Base-by-base conservation (phyloP, 768 basidiomycete species). In the Xanthoconium purpureum region DNA sequence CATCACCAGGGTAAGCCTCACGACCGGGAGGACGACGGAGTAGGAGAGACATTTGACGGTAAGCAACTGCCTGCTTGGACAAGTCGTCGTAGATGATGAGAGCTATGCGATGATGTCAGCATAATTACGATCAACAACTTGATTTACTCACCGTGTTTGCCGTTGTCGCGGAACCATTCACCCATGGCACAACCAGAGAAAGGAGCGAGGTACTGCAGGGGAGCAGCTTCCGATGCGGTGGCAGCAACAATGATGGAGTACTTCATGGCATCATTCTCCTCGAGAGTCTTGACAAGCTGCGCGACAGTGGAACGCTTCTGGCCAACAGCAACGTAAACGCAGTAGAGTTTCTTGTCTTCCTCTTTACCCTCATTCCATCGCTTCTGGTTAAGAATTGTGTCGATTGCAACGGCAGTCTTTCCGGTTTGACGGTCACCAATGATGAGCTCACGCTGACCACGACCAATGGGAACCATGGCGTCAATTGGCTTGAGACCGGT, bases 161-260 rank as follows among this genome's bases (percentile, higher is more conserved):
- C 96, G 75, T 99, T 99, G 80, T 99, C 97, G 78, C 94, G 91
- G 97, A 99, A 99, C 96, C 96, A 99, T 80, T 99, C 97, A 74
- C 97, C 97, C 94, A 99, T 99, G 69, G 97, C 97, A 77, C 94
- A 96, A 62, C 97, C 97, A 65, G 97, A 96, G 93, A 99, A 99
- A 65, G 97, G 97, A 69, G 97, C 97, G 67, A 99, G 91, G 80
- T 98, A 99, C 74, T 99, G 97, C 55, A 99, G 84, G 65, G 97
- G 97, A 65, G 97, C 97, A 68, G 97, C 97, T 80, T 99, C 97
- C 29, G 95, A 98, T 55, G 97, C 97, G 57, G 97, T 99, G 65
- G 97, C 97, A 66, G 97, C 97, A 68, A 99, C 97, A 66, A 99
- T 94, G 80, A 99, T 96, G 55, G 94, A 84, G 82, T 99, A 99